Evolutionary conservation across 2,329 filamentous ascomycete species (phyloP), one percentile per base, ranked within the genome.

Genomic region (Neoascochyta sp.): DNA sequence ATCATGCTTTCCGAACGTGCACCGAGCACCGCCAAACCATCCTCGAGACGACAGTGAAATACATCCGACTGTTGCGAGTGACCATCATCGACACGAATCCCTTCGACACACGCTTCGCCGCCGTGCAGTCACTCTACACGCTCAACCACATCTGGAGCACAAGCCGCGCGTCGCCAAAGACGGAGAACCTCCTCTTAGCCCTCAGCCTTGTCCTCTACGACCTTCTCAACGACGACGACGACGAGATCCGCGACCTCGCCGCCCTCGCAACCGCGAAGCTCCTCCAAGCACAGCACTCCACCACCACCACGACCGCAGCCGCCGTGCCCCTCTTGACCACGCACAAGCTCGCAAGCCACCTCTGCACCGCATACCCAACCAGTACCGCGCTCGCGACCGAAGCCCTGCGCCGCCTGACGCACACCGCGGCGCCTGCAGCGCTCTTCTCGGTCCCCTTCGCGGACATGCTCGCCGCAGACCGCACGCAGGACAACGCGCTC

Each of bases 141-240:
- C 47, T 54, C 37, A 20, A 45, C 27, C 26, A 43, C 33, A 38
- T 58, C 41, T 41, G 35, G 46, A 29, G 57, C 22, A 14, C 41
- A 7, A 11, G 15, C 7, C 16, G 41, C 1, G 25, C 27, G 6
- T 43, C 39, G 1, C 43, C 39, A 15, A 4, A 27, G 20, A 45
- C 37, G 5, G 22, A 28, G 2, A 12, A 40, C 0, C 34, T 52
- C 1, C 20, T 55, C 24, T 50, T 63, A 1, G 39, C 41, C 11
- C 39, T 64, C 5, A 24, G 24, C 29, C 58, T 87, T 4, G 69
- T 81, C 3, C 39, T 62, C 1, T 52, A 57, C 49, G 49, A 55
- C 33, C 34, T 54, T 27, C 51, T 62, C 25, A 84, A 86, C 53
- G 92, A 96, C 54, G 90, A 96, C 54, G 90, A 96, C 54, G 86